phyloP scores from a whole-genome alignment of 371 early-diverging fungal species.

The Lichtheimia hyalospora region DNA sequence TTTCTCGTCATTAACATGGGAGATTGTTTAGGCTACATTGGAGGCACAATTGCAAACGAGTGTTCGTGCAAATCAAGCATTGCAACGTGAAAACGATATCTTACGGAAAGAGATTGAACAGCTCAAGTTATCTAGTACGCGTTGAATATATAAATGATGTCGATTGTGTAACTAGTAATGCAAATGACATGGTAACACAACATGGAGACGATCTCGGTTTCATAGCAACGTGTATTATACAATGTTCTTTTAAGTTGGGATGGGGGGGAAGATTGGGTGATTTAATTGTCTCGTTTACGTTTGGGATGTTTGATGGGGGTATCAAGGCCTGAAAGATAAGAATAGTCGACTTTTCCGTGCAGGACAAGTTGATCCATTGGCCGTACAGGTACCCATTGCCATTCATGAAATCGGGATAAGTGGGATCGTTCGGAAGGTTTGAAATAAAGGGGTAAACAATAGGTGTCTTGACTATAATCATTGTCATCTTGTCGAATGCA shows the following conservation, averaged over 20 bases:
- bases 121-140: constrained; percentile 1
- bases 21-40: constrained; percentile 20
- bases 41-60: constrained; percentile 47
- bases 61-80: constrained; percentile 46
- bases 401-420: background rate
- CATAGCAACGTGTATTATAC: too few relatives aligned
- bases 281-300: background rate
- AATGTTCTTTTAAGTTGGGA: background rate
- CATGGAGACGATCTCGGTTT: too few relatives aligned
- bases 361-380: background rate
- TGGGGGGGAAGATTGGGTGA: background rate
- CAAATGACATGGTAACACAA: too few relatives aligned
- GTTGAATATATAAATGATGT: too few relatives aligned
- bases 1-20: too few relatives aligned
- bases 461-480: background rate
- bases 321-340: constrained; percentile 6
- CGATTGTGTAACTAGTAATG: too few relatives aligned
- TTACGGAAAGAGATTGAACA: constrained; percentile 51
- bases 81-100: constrained; percentile 54
- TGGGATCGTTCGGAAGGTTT: constrained; percentile 22
- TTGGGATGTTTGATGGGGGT: constrained; percentile 2
- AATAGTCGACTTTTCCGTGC: constrained; percentile 10
- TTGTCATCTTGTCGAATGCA: background rate
- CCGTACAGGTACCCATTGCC: background rate
- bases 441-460: constrained; percentile 23